These are phyloP conservation scores for Cyclotella atomus DNA, from an alignment of 108 stramenopile species.

Conservation along the genomic window DNA sequence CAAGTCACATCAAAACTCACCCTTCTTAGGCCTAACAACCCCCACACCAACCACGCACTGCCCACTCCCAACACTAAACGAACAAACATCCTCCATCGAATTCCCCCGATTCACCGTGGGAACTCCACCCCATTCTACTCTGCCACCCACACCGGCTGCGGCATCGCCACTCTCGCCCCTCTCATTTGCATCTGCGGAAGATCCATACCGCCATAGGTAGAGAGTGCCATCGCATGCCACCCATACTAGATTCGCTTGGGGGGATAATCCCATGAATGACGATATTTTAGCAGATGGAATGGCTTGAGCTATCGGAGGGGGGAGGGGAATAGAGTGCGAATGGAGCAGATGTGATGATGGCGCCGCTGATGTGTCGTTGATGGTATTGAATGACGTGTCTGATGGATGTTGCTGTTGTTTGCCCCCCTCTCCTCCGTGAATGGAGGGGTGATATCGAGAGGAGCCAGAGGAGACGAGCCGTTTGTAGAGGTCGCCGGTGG, in stretches of 20 bases:
- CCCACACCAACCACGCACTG: conserved; percentile 87
- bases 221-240: conserved; percentile 88
- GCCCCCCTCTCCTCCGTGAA: neutral
- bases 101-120: conserved; percentile 3
- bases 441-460: neutral
- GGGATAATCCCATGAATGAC: conserved; percentile 91
- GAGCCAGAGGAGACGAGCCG: conserved; percentile 40
- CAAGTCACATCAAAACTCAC: conserved; percentile 47
- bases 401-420: too few species aligned
- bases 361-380: too few species aligned
- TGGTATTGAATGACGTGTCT: too few species aligned
- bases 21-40: conserved; percentile 79
- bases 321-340: conserved; percentile 71
- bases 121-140: neutral
- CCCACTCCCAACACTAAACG: conserved; percentile 77
- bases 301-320: conserved; percentile 55
- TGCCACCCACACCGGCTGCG: neutral
- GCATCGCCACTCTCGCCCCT: neutral
- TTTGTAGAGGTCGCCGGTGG: conserved; percentile 82
- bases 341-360: conserved; percentile 43
- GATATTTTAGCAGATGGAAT: conserved; percentile 50
- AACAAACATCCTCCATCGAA: conserved; percentile 56
- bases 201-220: conserved; percentile 88
- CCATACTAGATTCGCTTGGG: conserved; percentile 92
- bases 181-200: neutral